Conservation (phyloP, 768 basidiomycete species). For the Russula sp. region DNA sequence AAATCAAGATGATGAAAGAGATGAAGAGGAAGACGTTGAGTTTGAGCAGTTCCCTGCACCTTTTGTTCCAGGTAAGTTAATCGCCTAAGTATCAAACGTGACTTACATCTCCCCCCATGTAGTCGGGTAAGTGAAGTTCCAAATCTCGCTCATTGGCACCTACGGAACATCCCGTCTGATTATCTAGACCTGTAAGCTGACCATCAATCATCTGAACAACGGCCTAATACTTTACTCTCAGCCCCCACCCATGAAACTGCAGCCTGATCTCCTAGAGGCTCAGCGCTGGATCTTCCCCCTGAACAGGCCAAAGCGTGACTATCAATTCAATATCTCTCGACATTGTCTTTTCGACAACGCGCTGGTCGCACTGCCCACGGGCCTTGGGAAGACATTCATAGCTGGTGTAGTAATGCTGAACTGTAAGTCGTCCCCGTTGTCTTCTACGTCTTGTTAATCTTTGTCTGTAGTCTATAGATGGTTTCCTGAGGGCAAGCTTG, state of each 20-base stretch:
- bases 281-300: conserved; percentile 91
- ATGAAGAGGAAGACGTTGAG: conserved; percentile 46
- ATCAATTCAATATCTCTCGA: conserved; percentile 91
- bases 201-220: neutral
- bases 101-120: neutral
- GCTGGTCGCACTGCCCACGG: conserved; percentile 91
- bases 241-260: conserved; percentile 76
- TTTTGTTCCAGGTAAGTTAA: conserved; percentile 55
- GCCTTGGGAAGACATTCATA: conserved; percentile 96
- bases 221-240: conserved; percentile 32
- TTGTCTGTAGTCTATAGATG: conserved; percentile 70
- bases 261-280: conserved; percentile 70
- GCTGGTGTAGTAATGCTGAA: conserved; percentile 97
- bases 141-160: neutral
- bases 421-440: conserved; percentile 49
- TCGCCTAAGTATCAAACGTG: neutral
- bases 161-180: neutral
- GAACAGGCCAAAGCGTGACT: conserved; percentile 84
- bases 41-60: conserved; percentile 76
- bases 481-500: conserved; percentile 88
- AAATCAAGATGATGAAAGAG: conserved; percentile 43
- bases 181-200: conserved; percentile 21
- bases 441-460: conserved; percentile 13
- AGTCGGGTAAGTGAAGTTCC: conserved; percentile 27
- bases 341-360: conserved; percentile 88